phyloP scores from a whole-genome alignment of 1,284 basidiomycete species.

The Irpex sp. region DNA sequence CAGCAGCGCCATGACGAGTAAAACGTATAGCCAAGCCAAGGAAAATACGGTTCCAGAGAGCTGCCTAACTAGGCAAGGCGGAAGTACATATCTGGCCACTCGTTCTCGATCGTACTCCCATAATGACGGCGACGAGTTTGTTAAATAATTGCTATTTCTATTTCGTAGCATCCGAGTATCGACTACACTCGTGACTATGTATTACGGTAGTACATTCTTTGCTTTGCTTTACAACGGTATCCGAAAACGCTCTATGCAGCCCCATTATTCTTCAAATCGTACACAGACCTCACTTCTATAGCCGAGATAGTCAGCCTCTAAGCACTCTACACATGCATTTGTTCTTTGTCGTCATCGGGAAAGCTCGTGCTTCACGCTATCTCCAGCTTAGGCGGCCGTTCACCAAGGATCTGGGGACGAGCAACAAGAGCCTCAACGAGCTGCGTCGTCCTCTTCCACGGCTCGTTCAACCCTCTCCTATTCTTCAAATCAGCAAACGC shows the following conservation, averaged over 20 bases:
- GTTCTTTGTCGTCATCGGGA: neutral
- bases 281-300: neutral
- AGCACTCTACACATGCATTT: neutral
- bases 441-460: conserved; percentile 76
- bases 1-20: neutral
- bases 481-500: conserved; percentile 87
- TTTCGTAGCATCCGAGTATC: neutral
- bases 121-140: neutral
- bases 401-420: conserved; percentile 43
- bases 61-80: neutral
- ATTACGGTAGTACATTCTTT: neutral
- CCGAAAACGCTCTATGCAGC: neutral
- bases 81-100: neutral
- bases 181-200: neutral
- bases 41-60: neutral
- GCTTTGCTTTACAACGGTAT: neutral
- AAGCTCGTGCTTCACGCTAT: neutral
- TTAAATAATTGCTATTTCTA: neutral
- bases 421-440: conserved; percentile 72
- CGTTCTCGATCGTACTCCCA: neutral
- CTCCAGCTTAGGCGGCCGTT: neutral
- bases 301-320: neutral
- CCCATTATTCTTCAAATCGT: neutral
- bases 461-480: conserved; percentile 72
- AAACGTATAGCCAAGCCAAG: neutral